Base-by-base conservation (phyloP, 345 rosid genomes). In the Acer negundo region DNA sequence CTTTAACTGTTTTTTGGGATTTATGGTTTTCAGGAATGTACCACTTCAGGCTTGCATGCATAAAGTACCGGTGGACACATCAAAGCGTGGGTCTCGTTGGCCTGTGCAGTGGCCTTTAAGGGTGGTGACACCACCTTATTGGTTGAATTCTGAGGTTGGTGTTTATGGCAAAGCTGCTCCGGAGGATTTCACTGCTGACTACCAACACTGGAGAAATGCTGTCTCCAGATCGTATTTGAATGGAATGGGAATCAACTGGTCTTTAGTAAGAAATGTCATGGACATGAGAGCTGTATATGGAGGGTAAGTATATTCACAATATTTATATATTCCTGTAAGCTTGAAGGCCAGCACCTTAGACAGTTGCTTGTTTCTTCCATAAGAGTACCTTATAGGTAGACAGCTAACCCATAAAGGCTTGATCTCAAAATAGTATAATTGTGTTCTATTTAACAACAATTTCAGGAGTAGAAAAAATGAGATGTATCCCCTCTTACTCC, bases 241-340 rank as follows among this genome's bases (percentile, higher is more conserved):
- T 13, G 94, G 80, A 62, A 84, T 93, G 80, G 92, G 86, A 77
- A 87, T 93, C 1, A 65, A 82, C 75, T 91, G 95, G 96, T 86
- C 93, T 80, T 80, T 81, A 23, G 87, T 90, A 75, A 89, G 99
- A 74, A 95, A 93, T 70, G 89, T 90, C 78, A 90, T 95, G 94
- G 99, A 93, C 84, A 95, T 93, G 98, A 92, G 87, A 82, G 95
- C 98, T 70, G 92, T 89, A 24, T 93, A 92, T 81, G 98, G 98
- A 88, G 99, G 98, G 96, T 91, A 78, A 86, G 88, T 70, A 49
- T 71, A 46, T 79, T 22, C 16, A 38, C 63, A 16, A 8, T 62
- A 4, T 15, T 9, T 17, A n/a, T 12, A 10, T n/a, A 8, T 17
- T 28, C 74, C 59, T 16, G 6, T n/a, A 56, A 56, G 19, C 61